Conservation (phyloP, 345 rosid species). For the Boechera retrofracta region DNA sequence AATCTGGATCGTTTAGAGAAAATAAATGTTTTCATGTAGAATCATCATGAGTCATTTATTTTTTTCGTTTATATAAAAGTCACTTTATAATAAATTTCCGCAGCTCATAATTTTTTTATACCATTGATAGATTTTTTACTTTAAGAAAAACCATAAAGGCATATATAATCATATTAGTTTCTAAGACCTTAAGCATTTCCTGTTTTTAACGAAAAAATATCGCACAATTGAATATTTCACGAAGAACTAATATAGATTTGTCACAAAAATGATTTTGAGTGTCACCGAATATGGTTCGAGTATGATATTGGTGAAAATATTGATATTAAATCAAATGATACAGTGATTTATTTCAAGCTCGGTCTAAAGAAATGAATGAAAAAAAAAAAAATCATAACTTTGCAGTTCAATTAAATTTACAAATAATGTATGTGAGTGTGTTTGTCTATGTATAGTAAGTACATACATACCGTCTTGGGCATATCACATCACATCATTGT, state of each 20-base stretch:
- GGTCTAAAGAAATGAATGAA: background rate
- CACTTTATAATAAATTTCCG: background rate
- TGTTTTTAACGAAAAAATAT: background rate
- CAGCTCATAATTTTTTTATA: background rate
- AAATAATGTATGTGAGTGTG: background rate
- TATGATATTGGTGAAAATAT: background rate
- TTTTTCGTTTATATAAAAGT: background rate
- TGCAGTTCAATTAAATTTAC: background rate
- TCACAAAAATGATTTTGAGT: background rate
- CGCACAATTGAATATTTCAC: background rate
- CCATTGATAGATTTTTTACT: background rate
- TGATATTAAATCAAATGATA: background rate
- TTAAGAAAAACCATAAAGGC: background rate
- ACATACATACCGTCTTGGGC: slow-evolving; percentile 26
- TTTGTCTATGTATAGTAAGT: slow-evolving; percentile 12
- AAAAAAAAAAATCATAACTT: background rate
- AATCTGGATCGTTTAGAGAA: slow-evolving; percentile 15
- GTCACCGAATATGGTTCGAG: background rate
- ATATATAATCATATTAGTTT: slow-evolving; percentile 7
- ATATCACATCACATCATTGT: slow-evolving; percentile 44
- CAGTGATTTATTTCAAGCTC: background rate
- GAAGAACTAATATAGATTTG: background rate
- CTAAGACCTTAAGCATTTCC: background rate
- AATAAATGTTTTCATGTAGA: background rate
- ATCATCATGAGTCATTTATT: background rate